Conservation (phyloP, 164 flowering plant species). For the Vitis rotundifolia region DNA sequence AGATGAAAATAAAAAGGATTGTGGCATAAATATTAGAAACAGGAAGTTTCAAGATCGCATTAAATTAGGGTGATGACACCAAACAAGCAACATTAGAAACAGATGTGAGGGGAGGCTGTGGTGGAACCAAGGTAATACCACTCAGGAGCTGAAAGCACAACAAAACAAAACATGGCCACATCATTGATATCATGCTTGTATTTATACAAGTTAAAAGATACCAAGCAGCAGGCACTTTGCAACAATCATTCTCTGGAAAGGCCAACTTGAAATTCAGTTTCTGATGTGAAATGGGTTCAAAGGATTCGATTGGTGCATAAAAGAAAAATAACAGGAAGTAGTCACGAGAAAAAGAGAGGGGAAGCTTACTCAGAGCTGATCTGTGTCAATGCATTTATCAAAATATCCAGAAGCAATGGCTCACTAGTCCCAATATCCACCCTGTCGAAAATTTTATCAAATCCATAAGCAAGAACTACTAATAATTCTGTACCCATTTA, state of each 20-base stretch:
- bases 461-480: constrained; percentile 11
- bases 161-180: background rate
- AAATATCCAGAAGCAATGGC: constrained; percentile 67
- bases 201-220: background rate
- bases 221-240: background rate
- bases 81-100: background rate
- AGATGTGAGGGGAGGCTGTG: too few species aligned
- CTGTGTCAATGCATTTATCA: constrained; percentile 85
- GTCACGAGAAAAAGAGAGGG: background rate
- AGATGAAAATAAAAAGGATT: background rate
- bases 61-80: background rate
- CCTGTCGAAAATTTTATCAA: constrained; percentile 41
- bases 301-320: background rate
- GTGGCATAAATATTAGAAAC: background rate
- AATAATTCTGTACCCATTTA: background rate
- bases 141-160: background rate
- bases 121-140: too few species aligned
- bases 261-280: background rate
- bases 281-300: background rate
- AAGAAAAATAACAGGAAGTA: background rate
- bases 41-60: background rate
- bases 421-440: constrained; percentile 85
- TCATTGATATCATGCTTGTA: too few species aligned
- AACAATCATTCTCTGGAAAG: background rate
- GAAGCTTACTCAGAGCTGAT: constrained; percentile 88